Percentiles rank a stretch among this genome's conserved stretches.
phyloP scores from a whole-genome alignment of 2,329 filamentous ascomycete species.

The Dothiorella sarmentorum region DNA sequence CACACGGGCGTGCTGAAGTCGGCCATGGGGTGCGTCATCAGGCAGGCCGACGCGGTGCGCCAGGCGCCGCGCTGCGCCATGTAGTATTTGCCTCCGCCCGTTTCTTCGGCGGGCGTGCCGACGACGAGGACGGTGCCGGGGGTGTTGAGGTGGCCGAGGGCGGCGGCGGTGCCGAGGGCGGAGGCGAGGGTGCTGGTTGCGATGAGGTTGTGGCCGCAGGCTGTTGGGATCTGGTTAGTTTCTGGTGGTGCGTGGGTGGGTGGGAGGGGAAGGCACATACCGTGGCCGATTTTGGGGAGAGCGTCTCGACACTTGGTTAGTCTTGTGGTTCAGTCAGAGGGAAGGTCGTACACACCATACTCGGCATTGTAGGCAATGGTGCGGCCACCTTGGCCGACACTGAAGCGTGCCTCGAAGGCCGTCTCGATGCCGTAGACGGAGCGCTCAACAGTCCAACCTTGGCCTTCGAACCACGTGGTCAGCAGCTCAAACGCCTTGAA shows the following conservation, averaged over 20 bases:
- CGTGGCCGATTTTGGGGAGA: conserved; percentile 42
- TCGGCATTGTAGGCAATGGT: conserved; percentile 45
- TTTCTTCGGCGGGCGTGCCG: conserved; percentile 48
- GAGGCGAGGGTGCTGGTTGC: conserved; percentile 38
- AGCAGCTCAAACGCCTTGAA: conserved; percentile 50
- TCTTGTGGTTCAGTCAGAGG: neutral
- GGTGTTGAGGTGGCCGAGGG: conserved; percentile 27
- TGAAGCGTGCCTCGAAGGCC: conserved; percentile 51
- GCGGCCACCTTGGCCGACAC: conserved; percentile 42
- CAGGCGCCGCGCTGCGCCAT: conserved; percentile 45
- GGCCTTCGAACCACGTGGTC: conserved; percentile 45
- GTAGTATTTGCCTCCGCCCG: conserved; percentile 46
- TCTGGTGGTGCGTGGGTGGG: too few relatives aligned
- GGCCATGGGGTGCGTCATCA: conserved; percentile 39
- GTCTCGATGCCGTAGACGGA: conserved; percentile 53
- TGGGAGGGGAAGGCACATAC: too few relatives aligned
- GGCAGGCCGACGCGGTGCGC: conserved; percentile 30
- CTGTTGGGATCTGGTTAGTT: too few relatives aligned
- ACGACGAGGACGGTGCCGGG: conserved; percentile 39
- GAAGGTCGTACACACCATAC: conserved; percentile 23
- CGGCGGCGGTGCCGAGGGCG: conserved; percentile 35
- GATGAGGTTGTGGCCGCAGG: conserved; percentile 47
- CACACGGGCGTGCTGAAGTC: conserved; percentile 49
- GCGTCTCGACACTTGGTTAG: conserved; percentile 30
- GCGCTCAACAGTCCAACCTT: conserved; percentile 50